A percentile compares a stretch with the other conserved stretches of the same genome.
Conservation (phyloP, 345 rosid species). For the Punica granatum region DNA sequence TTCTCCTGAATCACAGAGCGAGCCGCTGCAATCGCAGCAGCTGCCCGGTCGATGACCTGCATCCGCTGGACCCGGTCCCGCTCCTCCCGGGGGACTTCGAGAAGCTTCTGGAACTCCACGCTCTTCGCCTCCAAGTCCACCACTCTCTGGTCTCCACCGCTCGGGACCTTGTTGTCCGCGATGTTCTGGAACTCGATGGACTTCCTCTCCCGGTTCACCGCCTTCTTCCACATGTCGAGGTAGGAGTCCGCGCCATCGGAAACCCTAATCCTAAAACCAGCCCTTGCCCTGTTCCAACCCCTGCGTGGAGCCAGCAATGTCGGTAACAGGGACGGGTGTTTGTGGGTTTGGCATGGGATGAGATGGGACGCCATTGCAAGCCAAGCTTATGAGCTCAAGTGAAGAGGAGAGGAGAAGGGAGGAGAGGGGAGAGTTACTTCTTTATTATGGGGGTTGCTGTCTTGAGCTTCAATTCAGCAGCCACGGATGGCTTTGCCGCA, state of each 20-base stretch:
- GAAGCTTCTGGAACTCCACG: conserved; percentile 63
- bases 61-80: conserved; percentile 71
- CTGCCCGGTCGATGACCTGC: conserved; percentile 86
- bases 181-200: conserved; percentile 50
- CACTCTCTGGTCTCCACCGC: background rate
- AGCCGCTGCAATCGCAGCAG: conserved; percentile 78
- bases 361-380: conserved; percentile 10
- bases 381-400: background rate
- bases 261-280: conserved; percentile 26
- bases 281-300: conserved; percentile 18
- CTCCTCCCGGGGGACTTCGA: conserved; percentile 61
- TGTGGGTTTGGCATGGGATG: background rate
- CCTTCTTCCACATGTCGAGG: conserved; percentile 77
- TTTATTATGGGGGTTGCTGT: background rate
- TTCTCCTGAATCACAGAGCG: conserved; percentile 44
- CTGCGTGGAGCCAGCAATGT: conserved; percentile 23
- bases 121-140: conserved; percentile 59
- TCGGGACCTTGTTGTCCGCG: conserved; percentile 14
- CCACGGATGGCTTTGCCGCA: background rate
- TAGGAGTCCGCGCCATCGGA: conserved; percentile 51
- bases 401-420: background rate
- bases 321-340: background rate
- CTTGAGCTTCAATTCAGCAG: background rate
- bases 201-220: conserved; percentile 65
- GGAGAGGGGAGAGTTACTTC: conserved; percentile 12